Conservation (phyloP, 352 stramenopile species). For the Pythium oligandrum region DNA sequence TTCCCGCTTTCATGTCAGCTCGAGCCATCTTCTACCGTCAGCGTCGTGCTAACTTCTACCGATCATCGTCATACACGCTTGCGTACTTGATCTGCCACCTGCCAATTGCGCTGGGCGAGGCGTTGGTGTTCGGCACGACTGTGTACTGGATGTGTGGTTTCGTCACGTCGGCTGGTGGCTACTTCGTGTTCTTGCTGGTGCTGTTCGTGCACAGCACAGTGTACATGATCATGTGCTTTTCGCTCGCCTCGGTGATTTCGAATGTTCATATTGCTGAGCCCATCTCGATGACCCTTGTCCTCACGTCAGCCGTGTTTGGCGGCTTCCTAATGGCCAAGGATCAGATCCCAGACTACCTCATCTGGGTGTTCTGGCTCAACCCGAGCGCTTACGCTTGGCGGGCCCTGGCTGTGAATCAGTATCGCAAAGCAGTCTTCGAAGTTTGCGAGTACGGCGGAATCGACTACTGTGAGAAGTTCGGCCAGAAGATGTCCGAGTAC, state of each 20-base stretch:
- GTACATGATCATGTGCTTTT: slow-evolving; percentile 36
- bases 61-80: slow-evolving; percentile 55
- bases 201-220: slow-evolving; percentile 38
- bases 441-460: too few relatives aligned
- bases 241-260: slow-evolving; percentile 29
- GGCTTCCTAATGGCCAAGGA: too few relatives aligned
- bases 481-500: too few relatives aligned
- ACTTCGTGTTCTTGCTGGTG: slow-evolving; percentile 29
- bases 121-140: slow-evolving; percentile 57
- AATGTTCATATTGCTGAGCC: slow-evolving; percentile 27
- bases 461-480: too few relatives aligned
- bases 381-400: too few relatives aligned
- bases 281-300: slow-evolving; percentile 20
- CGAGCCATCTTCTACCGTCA: slow-evolving; percentile 76
- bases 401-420: too few relatives aligned
- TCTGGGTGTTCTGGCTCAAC: too few relatives aligned
- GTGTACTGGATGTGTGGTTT: slow-evolving; percentile 80
- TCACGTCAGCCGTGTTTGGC: slow-evolving; percentile 9
- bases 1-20: slow-evolving; percentile 52
- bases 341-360: too few relatives aligned
- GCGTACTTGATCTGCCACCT: slow-evolving; percentile 27
- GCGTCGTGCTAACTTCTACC: slow-evolving; percentile 65
- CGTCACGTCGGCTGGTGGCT: slow-evolving; percentile 5
- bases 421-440: too few relatives aligned
- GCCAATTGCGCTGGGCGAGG: slow-evolving; percentile 38